phyloP scores from a whole-genome alignment of 1,284 basidiomycete species.

The Tilletia setariae region DNA sequence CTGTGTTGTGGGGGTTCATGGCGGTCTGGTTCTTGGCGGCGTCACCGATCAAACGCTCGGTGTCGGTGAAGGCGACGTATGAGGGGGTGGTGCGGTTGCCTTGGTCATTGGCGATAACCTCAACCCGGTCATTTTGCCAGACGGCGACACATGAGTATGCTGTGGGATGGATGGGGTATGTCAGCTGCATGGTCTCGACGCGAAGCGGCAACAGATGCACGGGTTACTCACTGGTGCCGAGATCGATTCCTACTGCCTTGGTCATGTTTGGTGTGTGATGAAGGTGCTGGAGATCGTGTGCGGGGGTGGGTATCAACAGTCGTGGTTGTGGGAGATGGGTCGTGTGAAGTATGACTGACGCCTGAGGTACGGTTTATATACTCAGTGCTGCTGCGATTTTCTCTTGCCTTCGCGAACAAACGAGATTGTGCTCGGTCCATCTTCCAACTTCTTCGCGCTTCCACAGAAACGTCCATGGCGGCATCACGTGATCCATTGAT shows the following conservation, averaged over 20 bases:
- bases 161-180: conserved; percentile 61
- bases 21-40: conserved; percentile 83
- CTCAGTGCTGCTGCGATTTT: too few species aligned
- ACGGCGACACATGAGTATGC: conserved; percentile 73
- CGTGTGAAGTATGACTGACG: too few species aligned
- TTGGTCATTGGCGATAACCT: conserved; percentile 93
- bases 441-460: too few species aligned
- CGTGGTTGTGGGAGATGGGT: too few species aligned
- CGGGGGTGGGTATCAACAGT: too few species aligned
- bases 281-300: too few species aligned
- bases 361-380: too few species aligned
- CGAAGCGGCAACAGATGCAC: conserved; percentile 74
- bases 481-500: too few species aligned
- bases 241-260: conserved; percentile 85
- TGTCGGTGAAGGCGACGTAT: conserved; percentile 69
- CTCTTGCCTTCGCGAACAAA: too few species aligned
- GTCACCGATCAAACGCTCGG: too few species aligned
- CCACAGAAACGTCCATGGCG: too few species aligned
- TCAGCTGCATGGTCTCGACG: conserved; percentile 98
- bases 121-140: conserved; percentile 69
- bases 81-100: conserved; percentile 93
- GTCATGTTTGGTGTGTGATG: conserved; percentile 54
- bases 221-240: conserved; percentile 68
- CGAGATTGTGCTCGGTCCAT: too few species aligned
- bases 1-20: conserved; percentile 57